A percentile compares a stretch with the other conserved stretches of the same genome.
phyloP scores from a whole-genome alignment of 106 monocot genomes.

The Acorus gramineus region DNA sequence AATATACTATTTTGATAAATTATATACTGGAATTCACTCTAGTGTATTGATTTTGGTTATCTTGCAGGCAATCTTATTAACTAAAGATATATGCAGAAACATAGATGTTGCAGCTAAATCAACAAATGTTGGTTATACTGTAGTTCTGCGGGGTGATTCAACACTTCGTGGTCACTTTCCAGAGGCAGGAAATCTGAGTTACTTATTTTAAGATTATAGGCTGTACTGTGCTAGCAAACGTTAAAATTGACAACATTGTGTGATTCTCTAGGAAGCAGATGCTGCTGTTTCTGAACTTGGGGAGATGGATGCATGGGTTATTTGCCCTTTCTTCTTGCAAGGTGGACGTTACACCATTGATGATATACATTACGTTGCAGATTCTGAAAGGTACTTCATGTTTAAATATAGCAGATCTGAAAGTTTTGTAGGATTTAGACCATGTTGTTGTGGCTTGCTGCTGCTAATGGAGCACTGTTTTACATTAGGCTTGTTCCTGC shows the following conservation, averaged over 20 bases:
- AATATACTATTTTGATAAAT: no score
- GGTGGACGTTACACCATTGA: conserved; percentile 92
- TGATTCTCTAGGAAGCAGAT: conserved; percentile 70
- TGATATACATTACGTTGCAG: conserved; percentile 88
- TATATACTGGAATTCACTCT: background rate
- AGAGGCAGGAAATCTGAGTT: conserved; percentile 41
- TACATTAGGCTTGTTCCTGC: conserved; percentile 76
- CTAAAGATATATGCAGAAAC: conserved; percentile 80
- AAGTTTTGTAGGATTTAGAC: no score
- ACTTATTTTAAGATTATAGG: background rate
- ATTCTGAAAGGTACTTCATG: conserved; percentile 54
- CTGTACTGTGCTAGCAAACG: no score
- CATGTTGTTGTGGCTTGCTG: no score
- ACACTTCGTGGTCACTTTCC: conserved; percentile 99
- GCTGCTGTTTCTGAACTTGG: conserved; percentile 81
- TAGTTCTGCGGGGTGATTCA: conserved; percentile 95
- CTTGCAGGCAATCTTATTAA: conserved; percentile 61
- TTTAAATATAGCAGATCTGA: background rate
- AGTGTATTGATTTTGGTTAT: conserved; percentile 1
- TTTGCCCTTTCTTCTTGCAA: conserved; percentile 95
- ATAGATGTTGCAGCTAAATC: conserved; percentile 69
- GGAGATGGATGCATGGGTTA: conserved; percentile 98
- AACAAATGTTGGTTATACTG: conserved; percentile 55
- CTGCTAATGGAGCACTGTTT: background rate
- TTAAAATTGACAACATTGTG: background rate